Conservation (phyloP, 805 yeast species). For the Metschnikowia anglica region DNA sequence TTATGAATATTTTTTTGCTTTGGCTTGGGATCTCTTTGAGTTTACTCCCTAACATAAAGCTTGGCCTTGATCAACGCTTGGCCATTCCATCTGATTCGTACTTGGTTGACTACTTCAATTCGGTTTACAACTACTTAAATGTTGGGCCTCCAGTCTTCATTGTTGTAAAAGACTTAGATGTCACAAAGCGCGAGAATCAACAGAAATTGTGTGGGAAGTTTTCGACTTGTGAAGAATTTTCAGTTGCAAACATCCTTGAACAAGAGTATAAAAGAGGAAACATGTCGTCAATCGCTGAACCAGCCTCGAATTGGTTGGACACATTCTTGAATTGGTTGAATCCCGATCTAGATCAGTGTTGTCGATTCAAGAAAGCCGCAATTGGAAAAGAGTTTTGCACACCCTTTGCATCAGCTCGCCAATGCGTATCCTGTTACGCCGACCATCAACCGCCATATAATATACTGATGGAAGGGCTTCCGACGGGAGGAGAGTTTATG, state of each 20-base stretch:
- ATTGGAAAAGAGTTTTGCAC: slow-evolving; percentile 54
- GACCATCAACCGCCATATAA: slow-evolving; percentile 62
- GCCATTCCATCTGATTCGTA: slow-evolving; percentile 87
- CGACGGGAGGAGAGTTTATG: slow-evolving; percentile 69
- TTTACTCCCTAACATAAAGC: slow-evolving; percentile 62
- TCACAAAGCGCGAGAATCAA: slow-evolving; percentile 62
- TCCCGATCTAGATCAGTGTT: slow-evolving; percentile 84
- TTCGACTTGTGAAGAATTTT: slow-evolving; percentile 75
- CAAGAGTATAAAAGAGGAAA: slow-evolving; percentile 74
- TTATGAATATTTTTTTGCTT: slow-evolving; percentile 54
- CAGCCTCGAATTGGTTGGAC: slow-evolving; percentile 90
- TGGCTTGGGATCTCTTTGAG: slow-evolving; percentile 71
- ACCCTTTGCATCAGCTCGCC: slow-evolving; percentile 64
- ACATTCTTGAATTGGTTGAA: slow-evolving; percentile 85
- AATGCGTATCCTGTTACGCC: slow-evolving; percentile 71
- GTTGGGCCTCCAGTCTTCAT: slow-evolving; percentile 93
- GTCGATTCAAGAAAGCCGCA: slow-evolving; percentile 56
- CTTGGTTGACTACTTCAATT: slow-evolving; percentile 74
- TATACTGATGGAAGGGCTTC: slow-evolving; percentile 78
- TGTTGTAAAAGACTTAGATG: slow-evolving; percentile 67
- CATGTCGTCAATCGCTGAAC: slow-evolving; percentile 68
- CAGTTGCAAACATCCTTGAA: slow-evolving; percentile 77
- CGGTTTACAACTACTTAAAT: slow-evolving; percentile 67
- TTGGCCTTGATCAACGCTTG: slow-evolving; percentile 86
- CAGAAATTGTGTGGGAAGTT: slow-evolving; percentile 83